Evolutionary conservation across 768 basidiomycete species (phyloP).

Genomic region (Suillus placidus): DNA sequence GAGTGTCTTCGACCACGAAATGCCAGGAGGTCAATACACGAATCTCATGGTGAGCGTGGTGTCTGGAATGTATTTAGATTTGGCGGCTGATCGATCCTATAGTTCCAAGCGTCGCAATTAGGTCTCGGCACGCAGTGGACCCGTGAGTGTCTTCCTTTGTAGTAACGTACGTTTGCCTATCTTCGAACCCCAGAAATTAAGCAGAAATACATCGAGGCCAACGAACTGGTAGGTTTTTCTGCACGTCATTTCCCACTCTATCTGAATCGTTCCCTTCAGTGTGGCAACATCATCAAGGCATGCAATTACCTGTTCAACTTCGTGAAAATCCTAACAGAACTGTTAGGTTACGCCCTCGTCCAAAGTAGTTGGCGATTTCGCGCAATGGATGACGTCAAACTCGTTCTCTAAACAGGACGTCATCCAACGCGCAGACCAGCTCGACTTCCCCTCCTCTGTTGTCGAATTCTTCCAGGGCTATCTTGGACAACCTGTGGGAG

Average conservation of each 20-base stretch:
- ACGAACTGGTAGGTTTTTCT: conserved; percentile 70
- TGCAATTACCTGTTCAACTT: conserved; percentile 6
- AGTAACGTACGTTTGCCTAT: conserved; percentile 12
- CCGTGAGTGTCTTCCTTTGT: conserved; percentile 44
- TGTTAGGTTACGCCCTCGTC: conserved; percentile 92
- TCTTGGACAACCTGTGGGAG: conserved; percentile 96
- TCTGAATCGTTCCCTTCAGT: conserved; percentile 46
- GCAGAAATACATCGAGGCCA: conserved; percentile 98
- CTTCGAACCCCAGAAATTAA: conserved; percentile 72
- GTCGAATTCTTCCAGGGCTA: conserved; percentile 99
- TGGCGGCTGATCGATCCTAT: conserved; percentile 21
- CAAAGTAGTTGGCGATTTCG: conserved; percentile 98
- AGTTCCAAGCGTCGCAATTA: conserved; percentile 99
- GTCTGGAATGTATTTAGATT: neutral
- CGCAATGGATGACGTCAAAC: conserved; percentile 99
- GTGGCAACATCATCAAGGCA: conserved; percentile 95
- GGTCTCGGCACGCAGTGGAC: conserved; percentile 97
- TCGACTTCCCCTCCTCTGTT: conserved; percentile 97
- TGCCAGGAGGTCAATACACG: conserved; percentile 97
- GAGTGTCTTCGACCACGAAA: conserved; percentile 98
- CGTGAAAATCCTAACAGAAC: neutral
- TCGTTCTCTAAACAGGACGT: conserved; percentile 86
- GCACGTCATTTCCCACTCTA: conserved; percentile 16
- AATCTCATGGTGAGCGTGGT: conserved; percentile 78
- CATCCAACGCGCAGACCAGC: conserved; percentile 77